These are phyloP conservation scores for Xylaria sp. DNA, from an alignment of 2,329 filamentous ascomycete species.

Conservation along the genomic window DNA sequence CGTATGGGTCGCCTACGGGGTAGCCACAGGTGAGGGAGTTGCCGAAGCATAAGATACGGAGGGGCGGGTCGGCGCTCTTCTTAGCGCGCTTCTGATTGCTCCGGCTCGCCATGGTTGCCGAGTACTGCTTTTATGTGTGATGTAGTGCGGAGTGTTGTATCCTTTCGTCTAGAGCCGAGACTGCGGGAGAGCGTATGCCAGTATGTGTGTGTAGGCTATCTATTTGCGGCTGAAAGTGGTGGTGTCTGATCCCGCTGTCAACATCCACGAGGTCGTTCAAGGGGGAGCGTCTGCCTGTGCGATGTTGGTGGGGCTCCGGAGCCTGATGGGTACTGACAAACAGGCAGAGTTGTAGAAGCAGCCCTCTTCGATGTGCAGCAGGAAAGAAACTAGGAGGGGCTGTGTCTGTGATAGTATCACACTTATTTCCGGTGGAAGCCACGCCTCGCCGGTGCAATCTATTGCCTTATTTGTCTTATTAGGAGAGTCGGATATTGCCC, in stretches of 20 bases:
- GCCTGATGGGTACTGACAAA: not conserved
- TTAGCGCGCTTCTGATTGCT: not conserved
- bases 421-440: not conserved
- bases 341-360: not conserved
- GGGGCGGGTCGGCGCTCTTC: conserved; percentile 49
- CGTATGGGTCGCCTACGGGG: conserved; percentile 64
- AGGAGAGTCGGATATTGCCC: not conserved
- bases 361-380: not conserved
- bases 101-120: conserved; percentile 18
- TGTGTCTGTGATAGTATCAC: not conserved
- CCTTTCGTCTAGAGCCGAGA: conserved; percentile 7
- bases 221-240: not conserved
- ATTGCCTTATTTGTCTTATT: not conserved
- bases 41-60: conserved; percentile 72
- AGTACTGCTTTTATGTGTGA: not conserved
- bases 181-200: not conserved
- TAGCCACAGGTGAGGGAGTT: conserved; percentile 72
- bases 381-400: not conserved
- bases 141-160: not conserved
- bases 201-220: not conserved
- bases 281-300: not conserved
- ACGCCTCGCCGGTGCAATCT: not conserved
- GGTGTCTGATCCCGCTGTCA: not conserved
- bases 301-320: not conserved
- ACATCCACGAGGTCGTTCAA: not conserved